phyloP scores from a whole-genome alignment of 1,284 basidiomycete genomes.

The Singerocomus rubriflavus region DNA sequence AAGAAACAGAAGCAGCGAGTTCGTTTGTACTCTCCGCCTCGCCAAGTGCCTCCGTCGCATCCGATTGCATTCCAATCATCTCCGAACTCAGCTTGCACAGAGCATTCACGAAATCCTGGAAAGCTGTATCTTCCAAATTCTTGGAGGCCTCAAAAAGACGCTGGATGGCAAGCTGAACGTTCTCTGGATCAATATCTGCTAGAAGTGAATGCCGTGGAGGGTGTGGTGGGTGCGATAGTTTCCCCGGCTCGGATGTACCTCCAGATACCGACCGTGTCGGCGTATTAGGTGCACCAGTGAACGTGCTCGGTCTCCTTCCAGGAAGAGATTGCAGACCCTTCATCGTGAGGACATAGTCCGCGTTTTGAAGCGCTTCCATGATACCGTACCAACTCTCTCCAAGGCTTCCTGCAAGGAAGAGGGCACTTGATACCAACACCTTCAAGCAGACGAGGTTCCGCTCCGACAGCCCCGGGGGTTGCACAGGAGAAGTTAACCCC shows the following conservation, averaged over 20 bases:
- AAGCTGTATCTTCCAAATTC: conserved; percentile 80
- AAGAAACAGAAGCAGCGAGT: conserved; percentile 29
- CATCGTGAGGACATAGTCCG: conserved; percentile 81
- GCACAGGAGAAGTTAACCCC: conserved; percentile 50
- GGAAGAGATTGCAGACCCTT: conserved; percentile 41
- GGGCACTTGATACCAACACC: conserved; percentile 73
- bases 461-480: conserved; percentile 76
- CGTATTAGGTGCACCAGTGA: conserved; percentile 31
- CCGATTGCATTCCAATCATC: conserved; percentile 84
- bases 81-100: conserved; percentile 83
- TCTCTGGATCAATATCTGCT: conserved; percentile 74
- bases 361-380: conserved; percentile 88
- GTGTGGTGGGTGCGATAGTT: conserved; percentile 15
- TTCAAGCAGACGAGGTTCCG: conserved; percentile 90
- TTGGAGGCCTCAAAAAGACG: conserved; percentile 82
- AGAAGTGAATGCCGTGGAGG: conserved; percentile 55
- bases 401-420: conserved; percentile 82
- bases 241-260: conserved; percentile 23
- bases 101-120: conserved; percentile 77
- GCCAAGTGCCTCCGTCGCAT: conserved; percentile 31
- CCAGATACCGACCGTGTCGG: conserved; percentile 39
- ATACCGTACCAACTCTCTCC: conserved; percentile 90
- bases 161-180: conserved; percentile 70
- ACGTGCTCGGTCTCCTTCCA: conserved; percentile 36
- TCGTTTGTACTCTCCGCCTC: conserved; percentile 44